A percentile compares a stretch with the other conserved stretches of the same genome.
phyloP scores from a whole-genome alignment of 1,139 yeast species.

The Suhomyces anneliseae region DNA sequence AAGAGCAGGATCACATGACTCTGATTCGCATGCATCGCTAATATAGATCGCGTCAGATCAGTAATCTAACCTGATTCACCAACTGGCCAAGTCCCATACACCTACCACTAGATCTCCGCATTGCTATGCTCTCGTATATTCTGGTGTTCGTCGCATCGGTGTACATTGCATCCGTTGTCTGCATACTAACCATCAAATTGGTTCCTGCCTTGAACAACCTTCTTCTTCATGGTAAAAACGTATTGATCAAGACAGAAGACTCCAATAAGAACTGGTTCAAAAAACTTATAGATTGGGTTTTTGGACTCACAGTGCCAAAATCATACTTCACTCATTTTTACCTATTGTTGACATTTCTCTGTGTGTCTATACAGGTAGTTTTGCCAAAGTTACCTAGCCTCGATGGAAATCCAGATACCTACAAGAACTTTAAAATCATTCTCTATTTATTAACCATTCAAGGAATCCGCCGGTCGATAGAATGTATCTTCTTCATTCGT shows the following conservation, averaged over 20 bases:
- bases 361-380: slow-evolving; percentile 4
- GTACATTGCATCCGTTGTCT: slow-evolving; percentile 7
- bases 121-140: neutral
- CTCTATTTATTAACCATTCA: slow-evolving; percentile 45
- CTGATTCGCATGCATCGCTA: too few relatives aligned
- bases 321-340: slow-evolving; percentile 51
- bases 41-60: too few relatives aligned
- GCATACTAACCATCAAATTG: slow-evolving; percentile 10
- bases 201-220: slow-evolving; percentile 13
- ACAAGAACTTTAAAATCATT: slow-evolving; percentile 7
- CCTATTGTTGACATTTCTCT: slow-evolving; percentile 25
- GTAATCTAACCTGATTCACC: too few relatives aligned
- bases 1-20: too few relatives aligned
- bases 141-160: neutral
- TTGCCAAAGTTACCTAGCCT: neutral
- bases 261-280: neutral
- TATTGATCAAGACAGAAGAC: neutral
- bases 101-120: neutral
- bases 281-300: slow-evolving; percentile 3
- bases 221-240: slow-evolving; percentile 17
- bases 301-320: slow-evolving; percentile 45
- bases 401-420: neutral
- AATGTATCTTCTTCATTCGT: slow-evolving; percentile 54
- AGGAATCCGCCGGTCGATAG: slow-evolving; percentile 62
- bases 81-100: neutral